A percentile compares a stretch with the other conserved stretches of the same genome.
Evolutionary conservation across 345 rosid genomes (phyloP).

Genomic region (Punica granatum): DNA sequence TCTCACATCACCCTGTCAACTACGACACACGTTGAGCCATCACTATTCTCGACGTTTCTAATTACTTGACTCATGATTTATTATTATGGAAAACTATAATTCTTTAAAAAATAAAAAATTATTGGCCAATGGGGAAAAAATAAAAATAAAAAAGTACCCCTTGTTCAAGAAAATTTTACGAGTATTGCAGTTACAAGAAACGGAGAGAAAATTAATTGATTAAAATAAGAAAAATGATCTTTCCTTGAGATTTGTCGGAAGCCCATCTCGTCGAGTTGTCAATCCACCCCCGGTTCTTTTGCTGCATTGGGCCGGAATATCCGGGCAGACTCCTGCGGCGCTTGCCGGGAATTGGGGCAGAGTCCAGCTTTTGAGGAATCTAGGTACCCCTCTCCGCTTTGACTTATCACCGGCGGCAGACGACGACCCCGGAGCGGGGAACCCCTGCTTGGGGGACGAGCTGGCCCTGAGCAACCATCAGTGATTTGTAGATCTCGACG

Average conservation of each 20-base stretch:
- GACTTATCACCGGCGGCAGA: not conserved
- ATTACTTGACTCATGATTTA: no score
- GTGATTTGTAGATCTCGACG: slow-evolving; percentile 23
- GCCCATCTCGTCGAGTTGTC: not conserved
- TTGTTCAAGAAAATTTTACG: no score
- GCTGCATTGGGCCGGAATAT: not conserved
- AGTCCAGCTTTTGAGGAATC: not conserved
- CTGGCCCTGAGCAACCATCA: slow-evolving; percentile 16
- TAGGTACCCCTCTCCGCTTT: not conserved
- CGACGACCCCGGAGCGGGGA: not conserved
- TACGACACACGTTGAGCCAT: no score
- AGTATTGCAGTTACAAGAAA: not conserved
- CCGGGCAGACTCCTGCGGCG: not conserved
- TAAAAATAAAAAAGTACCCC: no score
- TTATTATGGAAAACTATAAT: no score
- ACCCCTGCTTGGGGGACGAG: slow-evolving; percentile 9
- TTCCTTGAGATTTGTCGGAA: not conserved
- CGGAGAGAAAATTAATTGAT: not conserved
- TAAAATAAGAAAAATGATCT: not conserved
- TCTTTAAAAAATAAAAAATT: no score
- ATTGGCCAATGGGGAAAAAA: no score
- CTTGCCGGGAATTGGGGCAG: not conserved
- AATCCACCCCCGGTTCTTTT: not conserved
- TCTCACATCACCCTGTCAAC: no score
- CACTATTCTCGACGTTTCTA: no score